Evolutionary conservation across 805 yeast species (phyloP), one percentile per base, ranked within the genome.

Genomic region (Pichia rugopelliculosa): DNA sequence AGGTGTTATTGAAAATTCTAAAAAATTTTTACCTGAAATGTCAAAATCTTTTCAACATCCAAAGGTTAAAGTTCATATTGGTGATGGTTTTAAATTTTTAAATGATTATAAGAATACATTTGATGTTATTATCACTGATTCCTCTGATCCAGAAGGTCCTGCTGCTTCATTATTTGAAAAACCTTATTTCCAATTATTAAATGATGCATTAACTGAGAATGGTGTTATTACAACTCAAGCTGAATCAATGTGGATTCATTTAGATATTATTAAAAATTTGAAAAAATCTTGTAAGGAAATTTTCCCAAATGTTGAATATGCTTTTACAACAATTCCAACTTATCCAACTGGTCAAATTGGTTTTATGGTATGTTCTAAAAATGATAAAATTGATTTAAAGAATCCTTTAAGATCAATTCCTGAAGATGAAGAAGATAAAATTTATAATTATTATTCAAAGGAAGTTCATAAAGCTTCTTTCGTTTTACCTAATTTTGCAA

Each of bases 141-240:
- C 97, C 26, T 87, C 96, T 30, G 98, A 91, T 69, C 98, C 98
- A 43, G 98, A 91, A 68, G 99, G 98, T 48, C 98, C 99, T 30
- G 98, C 98, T 44, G 96, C 84, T 68, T 75, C 87, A 34, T 76
- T 91, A 45, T 93, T 93, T 80, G 95, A 90, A 72, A 84, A 86
- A 66, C 87, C 89, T 25, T 91, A 91, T 76, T 91, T 90, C 67
- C 76, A 84, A 68, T 78, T 91, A 53, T 75, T 91, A 66, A 72
- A 75, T 65, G 84, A 80, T 53, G 96, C 98, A n/a, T 77, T 91
- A 57, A 89, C 95, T 51, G 93, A 81, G 54, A 80, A 87, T 65
- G 99, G 99, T 65, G 91, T 90, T 49, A 77, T 79, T 55, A 84
- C 93, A 61, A 89, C 96, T 50, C 97, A 91, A 72, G 97, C 96